Conservation (phyloP, 306 rosid genomes). For the Malus sylvestris region DNA sequence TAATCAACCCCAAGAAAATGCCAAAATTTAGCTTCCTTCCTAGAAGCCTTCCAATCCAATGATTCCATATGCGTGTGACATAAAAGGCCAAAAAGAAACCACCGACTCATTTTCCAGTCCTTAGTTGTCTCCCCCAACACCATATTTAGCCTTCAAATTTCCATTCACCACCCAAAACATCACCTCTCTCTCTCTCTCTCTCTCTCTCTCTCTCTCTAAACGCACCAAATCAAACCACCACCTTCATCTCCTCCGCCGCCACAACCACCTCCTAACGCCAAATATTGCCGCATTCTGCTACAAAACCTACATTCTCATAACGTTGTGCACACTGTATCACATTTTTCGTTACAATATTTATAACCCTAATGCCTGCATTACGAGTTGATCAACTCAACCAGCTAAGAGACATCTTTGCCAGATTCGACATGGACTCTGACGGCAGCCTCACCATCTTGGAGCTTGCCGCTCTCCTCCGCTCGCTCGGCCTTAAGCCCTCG, state of each 20-base stretch:
- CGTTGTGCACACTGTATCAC: not conserved
- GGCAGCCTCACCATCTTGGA: conserved; percentile 80
- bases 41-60: not conserved
- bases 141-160: conserved; percentile 10
- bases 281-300: not conserved
- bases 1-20: not conserved
- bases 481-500: conserved; percentile 63
- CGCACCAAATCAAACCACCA: not conserved
- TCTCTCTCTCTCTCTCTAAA: not conserved
- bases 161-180: conserved; percentile 6
- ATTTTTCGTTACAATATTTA: not conserved
- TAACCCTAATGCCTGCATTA: conserved; percentile 32
- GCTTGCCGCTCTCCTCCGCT: conserved; percentile 74
- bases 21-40: not conserved
- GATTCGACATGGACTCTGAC: conserved; percentile 82
- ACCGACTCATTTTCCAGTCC: conserved; percentile 8
- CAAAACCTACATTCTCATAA: not conserved
- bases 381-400: conserved; percentile 45
- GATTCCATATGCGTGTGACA: not conserved
- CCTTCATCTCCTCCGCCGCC: not conserved
- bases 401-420: conserved; percentile 43
- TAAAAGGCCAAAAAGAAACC: not conserved
- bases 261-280: not conserved
- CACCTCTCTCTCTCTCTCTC: not conserved
- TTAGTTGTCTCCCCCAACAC: not conserved